These are phyloP conservation scores for Trichoderma sp. DNA, from an alignment of 2,329 filamentous ascomycete species.

Conservation along the genomic window DNA sequence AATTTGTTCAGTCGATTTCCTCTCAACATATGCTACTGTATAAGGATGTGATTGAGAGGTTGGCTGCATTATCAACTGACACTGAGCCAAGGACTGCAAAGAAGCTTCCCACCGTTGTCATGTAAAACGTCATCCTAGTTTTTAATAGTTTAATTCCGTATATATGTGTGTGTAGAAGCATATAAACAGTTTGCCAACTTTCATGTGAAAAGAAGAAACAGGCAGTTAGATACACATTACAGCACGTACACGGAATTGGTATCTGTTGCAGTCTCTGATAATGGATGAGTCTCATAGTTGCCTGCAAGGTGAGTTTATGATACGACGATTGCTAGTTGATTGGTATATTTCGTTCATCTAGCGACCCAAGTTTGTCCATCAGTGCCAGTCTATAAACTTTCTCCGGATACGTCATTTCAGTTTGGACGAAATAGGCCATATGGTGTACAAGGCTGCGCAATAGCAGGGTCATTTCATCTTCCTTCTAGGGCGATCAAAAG, in stretches of 20 bases:
- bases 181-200: background rate
- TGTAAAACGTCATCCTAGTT: too few relatives aligned
- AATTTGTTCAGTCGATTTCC: background rate
- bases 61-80: background rate
- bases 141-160: background rate
- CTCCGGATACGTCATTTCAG: background rate
- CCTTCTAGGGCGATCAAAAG: background rate
- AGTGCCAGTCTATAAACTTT: background rate
- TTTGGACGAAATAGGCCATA: background rate
- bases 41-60: background rate
- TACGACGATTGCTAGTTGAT: background rate
- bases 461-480: background rate
- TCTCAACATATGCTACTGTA: background rate
- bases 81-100: background rate
- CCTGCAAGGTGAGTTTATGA: background rate
- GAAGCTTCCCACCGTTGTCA: too few relatives aligned
- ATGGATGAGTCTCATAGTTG: background rate
- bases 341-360: background rate
- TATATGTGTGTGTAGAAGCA: background rate
- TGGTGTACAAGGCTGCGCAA: background rate
- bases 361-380: background rate
- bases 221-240: background rate
- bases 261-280: background rate
- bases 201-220: background rate
- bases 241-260: background rate